A percentile compares a stretch with the other conserved stretches of the same genome.
Evolutionary conservation across 2,329 filamentous ascomycete species (phyloP).

Genomic region (Pochonia chlamydosporia): DNA sequence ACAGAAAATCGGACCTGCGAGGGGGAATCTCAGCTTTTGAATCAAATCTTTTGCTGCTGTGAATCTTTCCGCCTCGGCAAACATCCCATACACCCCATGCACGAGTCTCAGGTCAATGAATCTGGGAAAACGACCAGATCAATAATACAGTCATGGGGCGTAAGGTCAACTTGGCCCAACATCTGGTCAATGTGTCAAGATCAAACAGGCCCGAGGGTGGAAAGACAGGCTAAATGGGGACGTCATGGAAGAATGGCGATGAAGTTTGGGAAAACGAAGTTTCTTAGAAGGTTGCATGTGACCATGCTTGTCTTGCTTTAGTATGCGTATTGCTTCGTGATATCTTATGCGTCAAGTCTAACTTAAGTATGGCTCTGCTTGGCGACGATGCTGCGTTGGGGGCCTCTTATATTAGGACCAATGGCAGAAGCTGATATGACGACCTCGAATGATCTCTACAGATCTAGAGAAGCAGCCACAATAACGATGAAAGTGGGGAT

Average conservation of each 20-base stretch:
- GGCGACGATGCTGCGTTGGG: neutral
- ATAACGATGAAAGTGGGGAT: neutral
- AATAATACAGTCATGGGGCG: too few species aligned
- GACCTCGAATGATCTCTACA: neutral
- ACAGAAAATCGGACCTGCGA: neutral
- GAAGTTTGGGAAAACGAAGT: neutral
- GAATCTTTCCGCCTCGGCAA: neutral
- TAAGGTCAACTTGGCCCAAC: too few species aligned
- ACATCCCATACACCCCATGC: too few species aligned
- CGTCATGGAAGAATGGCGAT: too few species aligned
- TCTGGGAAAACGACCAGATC: neutral
- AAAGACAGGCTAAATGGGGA: too few species aligned
- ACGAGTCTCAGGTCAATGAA: neutral
- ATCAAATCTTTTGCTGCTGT: neutral
- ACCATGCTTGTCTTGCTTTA: neutral
- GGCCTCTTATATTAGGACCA: neutral
- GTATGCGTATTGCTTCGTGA: neutral
- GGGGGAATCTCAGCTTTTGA: neutral
- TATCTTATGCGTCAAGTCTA: neutral
- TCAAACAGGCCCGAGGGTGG: too few species aligned
- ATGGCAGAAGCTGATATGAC: neutral
- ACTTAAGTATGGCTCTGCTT: neutral
- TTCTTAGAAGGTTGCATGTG: neutral
- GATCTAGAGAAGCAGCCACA: neutral
- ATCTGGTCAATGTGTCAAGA: too few species aligned